Percentiles rank a stretch among this genome's conserved stretches.
These are phyloP conservation scores for Theobroma cacao DNA, from an alignment of 345 rosid genomes.

Conservation along the genomic window DNA sequence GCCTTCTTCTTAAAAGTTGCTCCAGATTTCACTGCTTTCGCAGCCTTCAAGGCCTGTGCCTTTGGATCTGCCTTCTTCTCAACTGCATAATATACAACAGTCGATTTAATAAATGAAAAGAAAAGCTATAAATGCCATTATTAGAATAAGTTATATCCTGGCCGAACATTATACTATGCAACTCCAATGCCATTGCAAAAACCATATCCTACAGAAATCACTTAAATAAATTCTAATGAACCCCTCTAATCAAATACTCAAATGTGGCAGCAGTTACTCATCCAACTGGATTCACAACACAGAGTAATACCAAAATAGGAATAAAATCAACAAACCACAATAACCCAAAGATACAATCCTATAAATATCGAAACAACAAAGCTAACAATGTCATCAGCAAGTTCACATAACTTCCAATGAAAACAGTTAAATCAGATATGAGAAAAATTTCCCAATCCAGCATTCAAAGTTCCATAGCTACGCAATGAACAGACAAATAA, in stretches of 20 bases:
- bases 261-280: background rate
- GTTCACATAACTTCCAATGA: background rate
- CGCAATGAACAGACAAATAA: background rate
- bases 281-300: background rate
- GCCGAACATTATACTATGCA: background rate
- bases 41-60: constrained; percentile 87
- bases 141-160: background rate
- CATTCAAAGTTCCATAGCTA: background rate
- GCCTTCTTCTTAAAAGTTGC: constrained; percentile 71
- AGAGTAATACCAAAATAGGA: background rate
- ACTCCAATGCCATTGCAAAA: background rate
- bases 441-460: background rate
- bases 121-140: background rate
- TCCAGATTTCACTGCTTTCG: constrained; percentile 84
- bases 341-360: background rate
- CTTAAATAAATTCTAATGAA: background rate
- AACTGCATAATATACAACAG: constrained; percentile 25
- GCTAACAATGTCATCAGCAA: background rate
- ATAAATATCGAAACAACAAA: background rate
- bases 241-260: background rate
- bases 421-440: background rate
- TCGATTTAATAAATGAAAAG: background rate
- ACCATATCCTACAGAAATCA: background rate
- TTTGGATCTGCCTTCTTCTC: constrained; percentile 78
- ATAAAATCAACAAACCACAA: background rate